A percentile compares a stretch with the other conserved stretches of the same genome.
These are phyloP conservation scores for Fusarium secorum DNA, from an alignment of 2,329 filamentous ascomycete species.

Conservation along the genomic window DNA sequence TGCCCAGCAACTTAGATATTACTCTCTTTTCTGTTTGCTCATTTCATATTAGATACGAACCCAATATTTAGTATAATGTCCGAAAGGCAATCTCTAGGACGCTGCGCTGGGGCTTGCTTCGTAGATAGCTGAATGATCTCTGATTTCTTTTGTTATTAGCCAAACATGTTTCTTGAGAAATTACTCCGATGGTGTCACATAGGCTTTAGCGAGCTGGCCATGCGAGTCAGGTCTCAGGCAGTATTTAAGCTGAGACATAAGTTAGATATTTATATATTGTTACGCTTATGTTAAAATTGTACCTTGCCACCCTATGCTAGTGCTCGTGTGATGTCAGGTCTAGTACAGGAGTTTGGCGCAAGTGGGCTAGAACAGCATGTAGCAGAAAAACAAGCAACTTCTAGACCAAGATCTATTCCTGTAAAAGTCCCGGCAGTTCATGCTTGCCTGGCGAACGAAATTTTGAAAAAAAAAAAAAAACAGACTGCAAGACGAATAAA, in stretches of 20 bases:
- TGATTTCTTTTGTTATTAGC: not conserved
- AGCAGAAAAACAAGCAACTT: not conserved
- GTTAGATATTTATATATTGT: not conserved
- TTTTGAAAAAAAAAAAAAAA: no score
- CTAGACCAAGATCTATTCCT: not conserved
- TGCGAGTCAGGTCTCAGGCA: constrained; percentile 1
- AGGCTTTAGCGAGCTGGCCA: constrained; percentile 6
- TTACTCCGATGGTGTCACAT: constrained; percentile 7
- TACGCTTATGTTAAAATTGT: not conserved
- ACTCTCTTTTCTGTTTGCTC: constrained; percentile 14
- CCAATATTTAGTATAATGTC: not conserved
- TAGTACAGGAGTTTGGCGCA: not conserved
- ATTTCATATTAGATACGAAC: constrained; percentile 24
- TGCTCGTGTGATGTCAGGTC: not conserved
- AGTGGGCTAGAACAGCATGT: not conserved
- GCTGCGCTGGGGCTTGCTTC: not conserved
- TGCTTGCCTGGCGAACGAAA: no score
- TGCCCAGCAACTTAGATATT: constrained; percentile 23
- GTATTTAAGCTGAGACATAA: constrained; percentile 3
- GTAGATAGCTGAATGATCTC: constrained; percentile 9
- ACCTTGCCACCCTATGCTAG: not conserved
- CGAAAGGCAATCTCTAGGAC: not conserved
- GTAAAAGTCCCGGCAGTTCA: no score
- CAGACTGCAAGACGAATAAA: not conserved
- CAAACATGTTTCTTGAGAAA: not conserved